Evolutionary conservation across 1,139 yeast species (phyloP).

Genomic region (Yamadazyma friedrichii): DNA sequence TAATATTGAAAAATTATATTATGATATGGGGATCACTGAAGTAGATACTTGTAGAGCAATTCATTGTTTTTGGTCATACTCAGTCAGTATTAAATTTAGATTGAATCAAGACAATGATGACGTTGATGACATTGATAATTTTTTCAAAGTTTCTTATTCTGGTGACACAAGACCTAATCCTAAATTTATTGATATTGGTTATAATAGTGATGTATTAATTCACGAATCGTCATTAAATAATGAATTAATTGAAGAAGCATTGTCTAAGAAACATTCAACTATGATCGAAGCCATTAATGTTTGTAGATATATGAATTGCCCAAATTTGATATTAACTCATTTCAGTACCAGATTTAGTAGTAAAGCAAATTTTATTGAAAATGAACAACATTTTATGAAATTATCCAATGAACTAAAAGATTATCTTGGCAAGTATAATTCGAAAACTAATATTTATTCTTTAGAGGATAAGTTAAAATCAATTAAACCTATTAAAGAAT

Average conservation of each 20-base stretch:
- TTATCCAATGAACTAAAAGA: conserved; percentile 24
- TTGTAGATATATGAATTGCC: conserved; percentile 69
- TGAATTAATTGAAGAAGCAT: conserved; percentile 76
- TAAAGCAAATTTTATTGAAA: conserved; percentile 45
- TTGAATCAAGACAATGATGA: conserved; percentile 22
- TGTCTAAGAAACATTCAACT: conserved; percentile 83
- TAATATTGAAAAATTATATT: conserved; percentile 21
- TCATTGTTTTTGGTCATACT: conserved; percentile 86
- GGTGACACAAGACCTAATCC: conserved; percentile 92
- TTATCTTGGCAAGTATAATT: conserved; percentile 24
- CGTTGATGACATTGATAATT: conserved; percentile 18
- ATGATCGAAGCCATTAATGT: conserved; percentile 81
- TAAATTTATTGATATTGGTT: conserved; percentile 60
- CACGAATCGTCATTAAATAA: conserved; percentile 95
- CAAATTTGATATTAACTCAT: conserved; percentile 76
- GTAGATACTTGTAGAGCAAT: conserved; percentile 70
- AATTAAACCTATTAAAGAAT: conserved; percentile 14
- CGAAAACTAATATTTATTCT: conserved; percentile 27
- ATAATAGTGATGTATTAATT: conserved; percentile 69
- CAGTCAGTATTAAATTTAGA: conserved; percentile 57
- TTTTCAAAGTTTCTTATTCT: conserved; percentile 78
- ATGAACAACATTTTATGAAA: conserved; percentile 20
- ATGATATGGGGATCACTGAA: conserved; percentile 25
- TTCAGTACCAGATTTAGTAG: conserved; percentile 89
- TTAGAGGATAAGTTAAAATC: conserved; percentile 11